These are phyloP conservation scores for Capsella rubella DNA, from an alignment of 441 rosid genomes.

Conservation along the genomic window DNA sequence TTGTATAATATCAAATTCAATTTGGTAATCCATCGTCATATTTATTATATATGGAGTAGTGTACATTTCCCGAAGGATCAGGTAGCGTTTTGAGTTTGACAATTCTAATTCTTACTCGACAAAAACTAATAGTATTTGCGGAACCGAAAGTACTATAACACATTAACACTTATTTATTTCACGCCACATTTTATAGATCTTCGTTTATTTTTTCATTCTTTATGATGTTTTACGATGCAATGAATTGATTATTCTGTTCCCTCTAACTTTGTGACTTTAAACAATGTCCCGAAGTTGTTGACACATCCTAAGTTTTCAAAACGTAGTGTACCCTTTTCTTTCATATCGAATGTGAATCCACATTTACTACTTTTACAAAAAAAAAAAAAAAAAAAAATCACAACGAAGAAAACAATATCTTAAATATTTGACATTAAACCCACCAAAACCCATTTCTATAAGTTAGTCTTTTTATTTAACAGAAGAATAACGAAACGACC, in stretches of 20 bases:
- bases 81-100: background rate
- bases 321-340: background rate
- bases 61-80: background rate
- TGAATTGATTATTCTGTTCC: background rate
- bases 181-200: background rate
- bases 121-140: background rate
- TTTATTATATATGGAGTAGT: background rate
- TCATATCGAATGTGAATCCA: slow-evolving; percentile 7
- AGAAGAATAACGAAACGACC: background rate
- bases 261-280: background rate
- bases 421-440: background rate
- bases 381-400: background rate
- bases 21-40: slow-evolving; percentile 2
- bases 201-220: too few species aligned
- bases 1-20: background rate
- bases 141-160: background rate
- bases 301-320: background rate
- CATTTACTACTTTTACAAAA: background rate
- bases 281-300: slow-evolving; percentile 9
- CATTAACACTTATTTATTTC: background rate
- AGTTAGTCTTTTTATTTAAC: background rate
- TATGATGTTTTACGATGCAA: background rate
- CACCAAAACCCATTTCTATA: background rate
- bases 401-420: background rate
- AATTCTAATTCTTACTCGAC: background rate